phyloP scores from a whole-genome alignment of 345 rosid genomes.

The Excoecaria cochinchinensis region DNA sequence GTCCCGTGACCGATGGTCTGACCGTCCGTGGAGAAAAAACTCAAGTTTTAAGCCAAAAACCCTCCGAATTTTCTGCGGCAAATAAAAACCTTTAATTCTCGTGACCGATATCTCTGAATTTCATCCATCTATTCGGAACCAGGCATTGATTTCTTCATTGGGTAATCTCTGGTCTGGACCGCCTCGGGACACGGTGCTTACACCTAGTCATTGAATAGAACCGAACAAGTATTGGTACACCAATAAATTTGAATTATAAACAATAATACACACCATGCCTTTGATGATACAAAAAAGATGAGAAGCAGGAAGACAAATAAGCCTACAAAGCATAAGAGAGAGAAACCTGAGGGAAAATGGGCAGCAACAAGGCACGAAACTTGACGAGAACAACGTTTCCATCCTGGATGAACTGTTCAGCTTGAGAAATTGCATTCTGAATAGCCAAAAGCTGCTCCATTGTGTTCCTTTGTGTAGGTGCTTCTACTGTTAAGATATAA shows the following conservation, averaged over 20 bases:
- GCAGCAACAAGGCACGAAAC: slow-evolving; percentile 70
- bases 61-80: too few relatives aligned
- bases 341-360: slow-evolving; percentile 74
- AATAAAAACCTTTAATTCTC: too few relatives aligned
- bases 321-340: not conserved
- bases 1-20: too few relatives aligned
- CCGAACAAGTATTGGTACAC: not conserved
- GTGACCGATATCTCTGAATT: too few relatives aligned
- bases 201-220: not conserved
- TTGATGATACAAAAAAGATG: not conserved
- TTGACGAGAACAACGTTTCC: slow-evolving; percentile 82
- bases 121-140: too few relatives aligned
- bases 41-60: too few relatives aligned
- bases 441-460: slow-evolving; percentile 97
- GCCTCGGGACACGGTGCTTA: too few relatives aligned
- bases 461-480: slow-evolving; percentile 85
- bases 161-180: too few relatives aligned
- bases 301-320: not conserved
- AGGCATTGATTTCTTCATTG: too few relatives aligned
- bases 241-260: not conserved
- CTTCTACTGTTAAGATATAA: slow-evolving; percentile 68
- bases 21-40: too few relatives aligned
- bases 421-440: slow-evolving; percentile 77
- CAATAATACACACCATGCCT: not conserved
- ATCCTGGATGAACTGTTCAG: slow-evolving; percentile 76